phyloP scores from a whole-genome alignment of 768 basidiomycete genomes.

The Boletus patriciae region DNA sequence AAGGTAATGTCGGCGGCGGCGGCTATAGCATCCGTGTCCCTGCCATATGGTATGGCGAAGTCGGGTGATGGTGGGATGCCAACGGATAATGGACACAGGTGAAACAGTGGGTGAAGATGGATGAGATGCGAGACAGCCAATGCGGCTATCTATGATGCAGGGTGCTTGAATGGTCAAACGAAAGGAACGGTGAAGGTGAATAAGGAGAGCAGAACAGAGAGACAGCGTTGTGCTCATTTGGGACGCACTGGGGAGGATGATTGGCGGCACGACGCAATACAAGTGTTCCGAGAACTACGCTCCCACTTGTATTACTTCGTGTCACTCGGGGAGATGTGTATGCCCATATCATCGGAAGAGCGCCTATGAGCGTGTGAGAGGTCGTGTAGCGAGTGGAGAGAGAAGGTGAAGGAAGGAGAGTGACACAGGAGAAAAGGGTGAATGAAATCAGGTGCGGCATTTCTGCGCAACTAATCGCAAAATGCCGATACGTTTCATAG shows the following conservation, averaged over 20 bases:
- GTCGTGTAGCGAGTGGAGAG: neutral
- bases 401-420: neutral
- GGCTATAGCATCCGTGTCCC: neutral
- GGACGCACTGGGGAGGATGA: neutral
- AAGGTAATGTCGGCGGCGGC: neutral
- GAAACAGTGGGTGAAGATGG: neutral
- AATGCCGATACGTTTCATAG: slow-evolving; percentile 11
- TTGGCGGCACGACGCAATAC: slow-evolving; percentile 23
- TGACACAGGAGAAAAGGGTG: neutral
- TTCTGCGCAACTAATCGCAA: slow-evolving; percentile 42
- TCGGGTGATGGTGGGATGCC: slow-evolving; percentile 10
- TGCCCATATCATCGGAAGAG: neutral
- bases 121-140: neutral
- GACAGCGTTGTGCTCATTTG: neutral
- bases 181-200: neutral
- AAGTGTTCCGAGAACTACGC: slow-evolving; percentile 49
- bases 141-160: neutral
- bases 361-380: no score
- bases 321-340: neutral
- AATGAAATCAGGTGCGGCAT: slow-evolving; percentile 36
- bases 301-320: slow-evolving; percentile 38
- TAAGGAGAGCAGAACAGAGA: neutral
- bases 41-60: neutral
- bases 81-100: no score
- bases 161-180: neutral